Conservation (phyloP, 768 basidiomycete genomes). For the Paxillus rubicundulus region DNA sequence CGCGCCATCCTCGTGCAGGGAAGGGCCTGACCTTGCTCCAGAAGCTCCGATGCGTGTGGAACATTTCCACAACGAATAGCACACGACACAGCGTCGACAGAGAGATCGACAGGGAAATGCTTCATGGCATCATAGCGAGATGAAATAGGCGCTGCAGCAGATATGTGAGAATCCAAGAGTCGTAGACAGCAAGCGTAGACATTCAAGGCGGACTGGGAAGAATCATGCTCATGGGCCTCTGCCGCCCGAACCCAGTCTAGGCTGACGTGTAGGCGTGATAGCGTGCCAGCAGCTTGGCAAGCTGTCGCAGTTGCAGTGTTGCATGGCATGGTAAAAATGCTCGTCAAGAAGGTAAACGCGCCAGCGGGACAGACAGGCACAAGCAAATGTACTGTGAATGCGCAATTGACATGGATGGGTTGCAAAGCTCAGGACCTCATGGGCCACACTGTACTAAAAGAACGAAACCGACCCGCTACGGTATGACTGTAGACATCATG, state of each 20-base stretch:
- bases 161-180: neutral
- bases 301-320: too few species aligned
- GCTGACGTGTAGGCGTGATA: too few species aligned
- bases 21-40: constrained; percentile 20
- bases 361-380: neutral
- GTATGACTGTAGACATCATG: too few species aligned
- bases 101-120: neutral
- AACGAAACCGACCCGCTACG: too few species aligned
- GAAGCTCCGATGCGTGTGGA: constrained; percentile 26
- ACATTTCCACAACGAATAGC: constrained; percentile 10
- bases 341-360: neutral
- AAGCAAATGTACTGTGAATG: neutral
- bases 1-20: constrained; percentile 14
- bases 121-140: neutral
- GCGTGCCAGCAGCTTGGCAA: too few species aligned
- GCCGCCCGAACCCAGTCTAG: too few species aligned
- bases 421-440: too few species aligned
- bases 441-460: too few species aligned
- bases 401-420: neutral
- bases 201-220: neutral
- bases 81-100: constrained; percentile 5
- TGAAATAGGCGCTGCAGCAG: neutral
- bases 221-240: neutral
- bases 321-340: too few species aligned
- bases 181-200: constrained; percentile 1